Evolutionary conservation across 2,329 filamentous ascomycete genomes (phyloP).

Genomic region (Setomelanomma holmii): DNA sequence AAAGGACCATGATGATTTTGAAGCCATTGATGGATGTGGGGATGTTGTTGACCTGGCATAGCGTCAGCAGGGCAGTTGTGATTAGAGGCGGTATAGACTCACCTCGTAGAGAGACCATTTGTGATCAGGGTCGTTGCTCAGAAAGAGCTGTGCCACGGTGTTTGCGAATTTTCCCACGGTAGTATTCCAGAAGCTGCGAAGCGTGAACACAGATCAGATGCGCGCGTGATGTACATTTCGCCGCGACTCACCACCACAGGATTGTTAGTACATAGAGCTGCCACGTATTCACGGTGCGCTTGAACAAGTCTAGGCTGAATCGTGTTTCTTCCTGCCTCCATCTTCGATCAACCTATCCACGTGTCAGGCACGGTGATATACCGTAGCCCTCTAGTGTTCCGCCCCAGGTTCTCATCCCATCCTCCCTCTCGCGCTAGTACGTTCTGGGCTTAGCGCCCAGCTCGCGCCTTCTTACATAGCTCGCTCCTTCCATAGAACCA

Average conservation of each 20-base stretch:
- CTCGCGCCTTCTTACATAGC: too few relatives aligned
- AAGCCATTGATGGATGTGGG: slow-evolving; percentile 54
- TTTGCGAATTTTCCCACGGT: slow-evolving; percentile 1
- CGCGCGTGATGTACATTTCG: slow-evolving; percentile 37
- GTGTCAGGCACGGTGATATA: too few relatives aligned
- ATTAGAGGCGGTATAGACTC: slow-evolving; percentile 53
- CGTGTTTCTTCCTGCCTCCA: slow-evolving; percentile 27
- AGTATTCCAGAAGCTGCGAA: background rate
- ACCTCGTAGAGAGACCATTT: slow-evolving; percentile 43
- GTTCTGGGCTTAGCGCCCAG: too few relatives aligned
- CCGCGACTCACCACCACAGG: slow-evolving; percentile 44
- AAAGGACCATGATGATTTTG: slow-evolving; percentile 49
- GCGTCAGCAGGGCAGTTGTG: slow-evolving; percentile 48
- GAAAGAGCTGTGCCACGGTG: slow-evolving; percentile 2
- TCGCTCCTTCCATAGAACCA: too few relatives aligned
- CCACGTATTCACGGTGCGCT: slow-evolving; percentile 52
- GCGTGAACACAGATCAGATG: slow-evolving; percentile 38
- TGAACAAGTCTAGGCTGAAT: slow-evolving; percentile 43
- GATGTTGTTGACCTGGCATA: slow-evolving; percentile 55
- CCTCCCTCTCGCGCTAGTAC: too few relatives aligned
- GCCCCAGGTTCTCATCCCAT: too few relatives aligned
- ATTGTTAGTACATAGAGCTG: slow-evolving; percentile 55
- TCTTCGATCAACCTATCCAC: slow-evolving; percentile 11
- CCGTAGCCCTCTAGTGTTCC: too few relatives aligned
- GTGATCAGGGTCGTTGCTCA: background rate